These are phyloP conservation scores for Fusarium lateritium DNA, from an alignment of 2,329 filamentous ascomycete genomes.

Conservation along the genomic window DNA sequence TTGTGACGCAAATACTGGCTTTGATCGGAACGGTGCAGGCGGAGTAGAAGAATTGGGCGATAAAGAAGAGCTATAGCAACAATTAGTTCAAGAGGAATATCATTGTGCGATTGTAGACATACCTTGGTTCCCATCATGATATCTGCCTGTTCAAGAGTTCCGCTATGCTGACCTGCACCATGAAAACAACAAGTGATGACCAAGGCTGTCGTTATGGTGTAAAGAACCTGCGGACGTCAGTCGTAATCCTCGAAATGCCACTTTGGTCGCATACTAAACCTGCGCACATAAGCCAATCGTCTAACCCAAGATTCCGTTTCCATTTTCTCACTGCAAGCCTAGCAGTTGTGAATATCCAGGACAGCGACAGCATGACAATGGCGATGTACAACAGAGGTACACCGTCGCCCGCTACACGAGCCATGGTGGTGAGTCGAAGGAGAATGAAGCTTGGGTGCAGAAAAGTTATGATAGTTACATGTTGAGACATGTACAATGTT, in stretches of 20 bases:
- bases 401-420: slow-evolving; percentile 29
- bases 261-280: slow-evolving; percentile 27
- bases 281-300: slow-evolving; percentile 43
- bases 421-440: slow-evolving; percentile 16
- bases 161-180: slow-evolving; percentile 33
- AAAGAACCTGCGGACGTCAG: slow-evolving; percentile 21
- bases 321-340: slow-evolving; percentile 31
- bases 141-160: neutral
- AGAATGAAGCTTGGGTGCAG: neutral
- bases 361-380: slow-evolving; percentile 34
- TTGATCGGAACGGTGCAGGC: slow-evolving; percentile 47
- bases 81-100: neutral
- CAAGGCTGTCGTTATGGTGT: slow-evolving; percentile 28
- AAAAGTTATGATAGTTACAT: no score
- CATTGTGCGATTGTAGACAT: rapidly evolving
- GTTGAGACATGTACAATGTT: no score
- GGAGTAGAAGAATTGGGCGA: slow-evolving; percentile 42
- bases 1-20: slow-evolving; percentile 48
- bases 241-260: rapidly evolving
- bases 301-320: slow-evolving; percentile 37
- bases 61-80: slow-evolving; percentile 35
- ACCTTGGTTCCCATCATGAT: slow-evolving; percentile 42
- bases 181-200: slow-evolving; percentile 41
- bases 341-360: slow-evolving; percentile 22
- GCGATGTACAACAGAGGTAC: slow-evolving; percentile 36